Base-by-base conservation (phyloP, 768 basidiomycete genomes). In the Harrya chromipes region DNA sequence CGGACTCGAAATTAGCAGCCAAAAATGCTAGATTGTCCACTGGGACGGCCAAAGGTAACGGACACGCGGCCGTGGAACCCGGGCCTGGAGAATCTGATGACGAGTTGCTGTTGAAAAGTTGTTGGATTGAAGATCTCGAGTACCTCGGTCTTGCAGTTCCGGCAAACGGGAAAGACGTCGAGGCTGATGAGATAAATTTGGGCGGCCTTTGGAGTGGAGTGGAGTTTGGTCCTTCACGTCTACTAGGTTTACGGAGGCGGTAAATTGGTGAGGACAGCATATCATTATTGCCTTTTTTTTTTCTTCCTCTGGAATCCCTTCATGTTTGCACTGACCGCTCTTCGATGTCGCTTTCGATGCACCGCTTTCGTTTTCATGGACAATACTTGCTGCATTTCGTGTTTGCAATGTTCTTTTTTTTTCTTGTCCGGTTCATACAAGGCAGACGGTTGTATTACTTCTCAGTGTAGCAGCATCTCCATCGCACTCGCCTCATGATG, bases 101-200 rank as follows among this genome's bases (percentile, higher is more conserved):
- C 31, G 58, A 63, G 20, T 12, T 68, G 17, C 21, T 62, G 36
- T 31, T 64, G n/a, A 57, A 53, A 43, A 13, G 27, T 12, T 33
- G 42, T 1, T 68, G 64, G 59, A 14, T 43, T 10, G 58, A 68
- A 29, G 63, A 57, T 19, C 1, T 64, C 23, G 50, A 51, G 3
- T 59, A 64, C 19, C 59, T 66, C 7, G 66, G 57, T 31, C 42
- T 51, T 17, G n/a, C 43, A 4, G 53, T 43, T 14, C 53, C 54
- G 13, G 31, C 31, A 9, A 34, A 24, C 6, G 21, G 27, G 37
- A 40, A 41, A 17, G 53, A 52, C 0, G 43, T 6, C 12, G 50
- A 52, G 3, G 29, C 52, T 0, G 67, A 68, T n/a, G 68, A 70
- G n/a, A n/a, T 68, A 39, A 69, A 70, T 21, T 21, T 70, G 17